These are phyloP conservation scores for Sphaerulina populicola DNA, from an alignment of 2,329 filamentous ascomycete species.

Conservation along the genomic window DNA sequence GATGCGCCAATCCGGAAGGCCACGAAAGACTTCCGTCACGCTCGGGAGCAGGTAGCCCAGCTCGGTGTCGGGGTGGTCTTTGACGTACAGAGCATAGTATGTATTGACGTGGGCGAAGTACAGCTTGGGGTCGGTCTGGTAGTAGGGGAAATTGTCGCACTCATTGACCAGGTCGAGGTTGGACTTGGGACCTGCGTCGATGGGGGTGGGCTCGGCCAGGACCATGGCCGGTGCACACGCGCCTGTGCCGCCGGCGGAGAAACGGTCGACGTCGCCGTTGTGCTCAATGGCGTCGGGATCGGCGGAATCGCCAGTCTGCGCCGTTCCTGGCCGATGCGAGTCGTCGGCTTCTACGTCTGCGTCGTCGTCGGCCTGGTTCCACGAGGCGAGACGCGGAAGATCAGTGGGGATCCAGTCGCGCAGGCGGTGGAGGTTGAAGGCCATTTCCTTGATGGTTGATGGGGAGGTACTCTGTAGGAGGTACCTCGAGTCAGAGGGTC, in stretches of 20 bases:
- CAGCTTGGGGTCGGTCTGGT: conserved; percentile 49
- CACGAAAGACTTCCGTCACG: conserved; percentile 50
- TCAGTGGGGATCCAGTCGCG: conserved; percentile 29
- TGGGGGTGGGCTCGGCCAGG: conserved; percentile 27
- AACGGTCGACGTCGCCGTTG: conserved; percentile 5
- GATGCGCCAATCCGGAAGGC: conserved; percentile 54
- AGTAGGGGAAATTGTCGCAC: conserved; percentile 66
- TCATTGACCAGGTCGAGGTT: conserved; percentile 50
- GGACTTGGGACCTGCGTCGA: conserved; percentile 32
- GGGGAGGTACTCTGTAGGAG: too few relatives aligned
- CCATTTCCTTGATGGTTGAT: conserved; percentile 13
- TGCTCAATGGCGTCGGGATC: conserved; percentile 19
- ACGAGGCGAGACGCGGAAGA: conserved; percentile 26
- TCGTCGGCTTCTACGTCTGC: conserved; percentile 17
- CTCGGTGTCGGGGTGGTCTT: conserved; percentile 52
- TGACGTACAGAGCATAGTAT: conserved; percentile 59
- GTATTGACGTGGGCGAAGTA: conserved; percentile 42
- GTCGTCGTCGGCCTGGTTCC: conserved; percentile 16
- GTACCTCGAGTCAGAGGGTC: too few relatives aligned
- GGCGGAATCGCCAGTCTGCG: conserved; percentile 13
- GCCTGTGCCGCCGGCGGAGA: not conserved
- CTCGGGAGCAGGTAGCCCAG: conserved; percentile 55
- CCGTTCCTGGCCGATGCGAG: conserved; percentile 12
- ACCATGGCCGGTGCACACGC: conserved; percentile 4
- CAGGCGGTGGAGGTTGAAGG: conserved; percentile 30